A percentile compares a stretch with the other conserved stretches of the same genome.
Conservation (phyloP, 208 protist species). For the Leishmania martiniquensis region DNA sequence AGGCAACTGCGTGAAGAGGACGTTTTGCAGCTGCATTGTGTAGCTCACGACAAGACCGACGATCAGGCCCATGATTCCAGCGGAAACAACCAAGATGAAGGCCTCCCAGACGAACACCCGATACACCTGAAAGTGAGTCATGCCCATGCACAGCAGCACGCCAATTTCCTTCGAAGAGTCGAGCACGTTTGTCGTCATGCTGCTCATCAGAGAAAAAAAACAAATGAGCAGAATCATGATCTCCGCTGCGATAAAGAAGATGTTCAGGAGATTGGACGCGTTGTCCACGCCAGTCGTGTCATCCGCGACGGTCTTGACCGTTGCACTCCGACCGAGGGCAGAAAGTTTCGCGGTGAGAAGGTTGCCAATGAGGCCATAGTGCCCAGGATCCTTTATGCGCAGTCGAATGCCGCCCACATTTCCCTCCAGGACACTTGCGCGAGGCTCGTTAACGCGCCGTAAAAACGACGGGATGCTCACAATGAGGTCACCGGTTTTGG, state of each 20-base stretch:
- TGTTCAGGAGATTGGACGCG: conserved; percentile 73
- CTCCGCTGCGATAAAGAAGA: conserved; percentile 93
- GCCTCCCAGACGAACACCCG: conserved; percentile 96
- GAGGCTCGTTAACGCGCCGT: conserved; percentile 6
- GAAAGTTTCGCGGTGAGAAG: conserved; percentile 5
- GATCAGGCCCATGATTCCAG: conserved; percentile 89
- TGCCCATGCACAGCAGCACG: conserved; percentile 92
- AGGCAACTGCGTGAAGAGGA: conserved; percentile 91
- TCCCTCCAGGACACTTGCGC: conserved; percentile 24
- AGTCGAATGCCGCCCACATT: conserved; percentile 1
- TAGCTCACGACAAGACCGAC: conserved; percentile 91
- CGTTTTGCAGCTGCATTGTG: conserved; percentile 91
- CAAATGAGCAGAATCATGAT: conserved; percentile 92
- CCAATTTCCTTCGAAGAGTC: conserved; percentile 96
- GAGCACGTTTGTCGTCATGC: conserved; percentile 93
- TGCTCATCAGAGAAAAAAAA: conserved; percentile 95
- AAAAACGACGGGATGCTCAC: conserved; percentile 20
- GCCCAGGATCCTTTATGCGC: background rate
- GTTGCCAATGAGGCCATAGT: conserved; percentile 9
- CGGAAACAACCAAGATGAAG: conserved; percentile 92
- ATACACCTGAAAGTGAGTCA: conserved; percentile 70
- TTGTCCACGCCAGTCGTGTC: conserved; percentile 31
- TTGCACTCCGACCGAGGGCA: background rate
- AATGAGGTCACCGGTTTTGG: conserved; percentile 7
- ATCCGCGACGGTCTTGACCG: conserved; percentile 18